These are phyloP conservation scores for Brassica juncea DNA, from an alignment of 345 rosid species.

Conservation along the genomic window DNA sequence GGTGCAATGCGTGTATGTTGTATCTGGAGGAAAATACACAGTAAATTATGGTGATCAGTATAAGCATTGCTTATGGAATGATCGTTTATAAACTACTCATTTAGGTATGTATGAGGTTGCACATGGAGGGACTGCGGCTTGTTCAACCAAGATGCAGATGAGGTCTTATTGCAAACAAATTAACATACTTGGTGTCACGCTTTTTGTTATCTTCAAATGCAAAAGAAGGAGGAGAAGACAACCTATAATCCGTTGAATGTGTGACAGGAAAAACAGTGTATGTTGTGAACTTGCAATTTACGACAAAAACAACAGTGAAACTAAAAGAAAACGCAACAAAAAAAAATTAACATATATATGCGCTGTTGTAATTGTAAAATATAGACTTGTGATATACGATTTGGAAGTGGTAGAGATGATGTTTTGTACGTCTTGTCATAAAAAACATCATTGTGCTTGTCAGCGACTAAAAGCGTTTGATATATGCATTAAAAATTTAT, in stretches of 20 bases:
- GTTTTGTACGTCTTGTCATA: background rate
- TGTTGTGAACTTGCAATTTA: background rate
- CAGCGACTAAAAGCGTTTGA: background rate
- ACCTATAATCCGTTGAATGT: background rate
- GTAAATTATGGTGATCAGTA: background rate
- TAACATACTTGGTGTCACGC: background rate
- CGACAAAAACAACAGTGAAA: background rate
- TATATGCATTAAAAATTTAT: background rate
- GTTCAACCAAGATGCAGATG: background rate
- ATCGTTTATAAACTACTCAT: background rate
- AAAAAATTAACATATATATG: background rate
- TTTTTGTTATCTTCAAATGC: background rate
- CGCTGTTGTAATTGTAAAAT: background rate
- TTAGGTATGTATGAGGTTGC: background rate
- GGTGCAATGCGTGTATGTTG: background rate
- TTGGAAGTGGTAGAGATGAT: background rate
- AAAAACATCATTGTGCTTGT: background rate
- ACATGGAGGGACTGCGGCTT: background rate
- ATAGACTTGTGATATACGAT: conserved; percentile 3
- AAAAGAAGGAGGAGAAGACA: background rate
- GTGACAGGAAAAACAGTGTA: background rate
- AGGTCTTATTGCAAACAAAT: background rate
- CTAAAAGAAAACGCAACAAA: background rate
- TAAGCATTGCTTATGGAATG: background rate
- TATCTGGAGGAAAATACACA: background rate